These are phyloP conservation scores for Fusarium algeriense DNA, from an alignment of 2,329 filamentous ascomycete species.

Conservation along the genomic window DNA sequence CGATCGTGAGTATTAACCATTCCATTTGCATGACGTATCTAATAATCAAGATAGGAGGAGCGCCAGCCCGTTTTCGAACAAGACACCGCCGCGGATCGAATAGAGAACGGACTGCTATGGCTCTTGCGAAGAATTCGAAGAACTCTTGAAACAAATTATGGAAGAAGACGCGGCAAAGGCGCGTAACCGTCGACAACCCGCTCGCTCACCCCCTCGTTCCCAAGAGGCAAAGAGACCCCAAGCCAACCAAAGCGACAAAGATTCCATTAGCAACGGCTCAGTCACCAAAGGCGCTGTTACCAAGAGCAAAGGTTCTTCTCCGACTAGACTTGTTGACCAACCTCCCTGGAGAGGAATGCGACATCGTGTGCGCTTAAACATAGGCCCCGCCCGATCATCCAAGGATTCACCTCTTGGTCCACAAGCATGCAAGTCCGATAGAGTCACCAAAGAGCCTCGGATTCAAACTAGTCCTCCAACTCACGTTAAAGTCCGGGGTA, in stretches of 20 bases:
- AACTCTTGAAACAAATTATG: slow-evolving; percentile 35
- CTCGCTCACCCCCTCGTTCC: neutral
- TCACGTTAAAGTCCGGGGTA: slow-evolving; percentile 33
- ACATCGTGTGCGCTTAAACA: slow-evolving; percentile 8
- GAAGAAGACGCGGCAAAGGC: neutral
- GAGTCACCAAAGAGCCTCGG: slow-evolving; percentile 26
- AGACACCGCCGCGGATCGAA: slow-evolving; percentile 60
- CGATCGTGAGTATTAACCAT: slow-evolving; percentile 72
- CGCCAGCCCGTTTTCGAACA: slow-evolving; percentile 54
- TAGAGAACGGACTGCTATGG: slow-evolving; percentile 54
- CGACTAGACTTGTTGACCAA: slow-evolving; percentile 1
- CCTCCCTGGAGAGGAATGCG: slow-evolving; percentile 33
- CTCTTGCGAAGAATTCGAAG: slow-evolving; percentile 48
- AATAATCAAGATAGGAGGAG: slow-evolving; percentile 51
- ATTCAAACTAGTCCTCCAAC: slow-evolving; percentile 10
- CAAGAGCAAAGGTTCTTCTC: neutral
- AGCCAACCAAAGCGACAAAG: neutral
- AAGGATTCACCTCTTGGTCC: slow-evolving; percentile 8
- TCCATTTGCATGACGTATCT: slow-evolving; percentile 12
- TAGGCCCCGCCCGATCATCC: neutral
- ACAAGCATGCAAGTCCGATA: neutral
- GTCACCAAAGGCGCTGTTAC: neutral
- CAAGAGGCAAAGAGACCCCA: neutral
- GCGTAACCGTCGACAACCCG: neutral
- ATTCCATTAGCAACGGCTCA: neutral